These are phyloP conservation scores for Klebsormidium nitens DNA, from an alignment of 139 green algal species.

Conservation along the genomic window DNA sequence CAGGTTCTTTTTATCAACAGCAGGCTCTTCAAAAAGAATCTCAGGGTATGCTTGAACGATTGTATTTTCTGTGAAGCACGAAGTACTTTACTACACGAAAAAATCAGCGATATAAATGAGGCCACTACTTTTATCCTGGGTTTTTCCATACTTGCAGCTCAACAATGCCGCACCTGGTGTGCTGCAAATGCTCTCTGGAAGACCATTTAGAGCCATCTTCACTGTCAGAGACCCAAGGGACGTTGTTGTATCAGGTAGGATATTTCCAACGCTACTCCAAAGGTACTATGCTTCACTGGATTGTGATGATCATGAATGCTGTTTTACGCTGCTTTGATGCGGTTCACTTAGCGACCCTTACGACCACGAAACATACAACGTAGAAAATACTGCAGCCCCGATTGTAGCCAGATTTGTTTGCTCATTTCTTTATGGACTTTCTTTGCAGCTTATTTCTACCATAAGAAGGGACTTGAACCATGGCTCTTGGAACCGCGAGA, in stretches of 20 bases:
- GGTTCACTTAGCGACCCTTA: too few relatives aligned
- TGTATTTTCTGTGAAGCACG: not conserved
- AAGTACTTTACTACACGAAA: not conserved
- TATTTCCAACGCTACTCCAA: too few relatives aligned
- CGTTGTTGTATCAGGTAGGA: slow-evolving; percentile 12
- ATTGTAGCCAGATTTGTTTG: too few relatives aligned
- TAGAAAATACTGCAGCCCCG: too few relatives aligned
- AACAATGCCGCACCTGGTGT: slow-evolving; percentile 7
- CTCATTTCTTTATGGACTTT: too few relatives aligned
- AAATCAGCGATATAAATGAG: too few relatives aligned
- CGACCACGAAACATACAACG: too few relatives aligned
- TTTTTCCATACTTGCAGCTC: slow-evolving; percentile 17
- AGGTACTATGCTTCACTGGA: too few relatives aligned
- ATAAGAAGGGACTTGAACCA: slow-evolving; percentile 9
- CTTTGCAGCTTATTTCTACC: slow-evolving; percentile 27
- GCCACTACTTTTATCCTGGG: too few relatives aligned
- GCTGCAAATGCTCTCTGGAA: not conserved
- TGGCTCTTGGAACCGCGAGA: slow-evolving; percentile 10
- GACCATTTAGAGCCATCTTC: slow-evolving; percentile 10
- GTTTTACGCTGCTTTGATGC: too few relatives aligned
- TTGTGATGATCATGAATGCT: too few relatives aligned
- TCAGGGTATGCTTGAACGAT: not conserved
- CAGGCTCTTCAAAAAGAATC: too few relatives aligned
- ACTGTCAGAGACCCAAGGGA: slow-evolving; percentile 15
- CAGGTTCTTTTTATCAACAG: not conserved